Conservation (phyloP, 176 grass and related monocot genomes). For the Secale cereale region DNA sequence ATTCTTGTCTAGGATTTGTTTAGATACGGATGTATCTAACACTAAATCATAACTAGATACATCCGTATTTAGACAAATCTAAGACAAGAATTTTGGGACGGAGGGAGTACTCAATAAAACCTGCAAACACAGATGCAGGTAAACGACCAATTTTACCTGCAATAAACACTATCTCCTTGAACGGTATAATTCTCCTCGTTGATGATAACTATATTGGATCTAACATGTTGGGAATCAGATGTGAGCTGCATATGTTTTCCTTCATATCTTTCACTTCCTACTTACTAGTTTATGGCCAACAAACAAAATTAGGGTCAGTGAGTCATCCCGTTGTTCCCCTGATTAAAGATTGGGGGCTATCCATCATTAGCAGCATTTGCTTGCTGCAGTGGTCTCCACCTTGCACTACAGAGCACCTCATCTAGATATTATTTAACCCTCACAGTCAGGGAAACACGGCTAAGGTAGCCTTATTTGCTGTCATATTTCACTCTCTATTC, state of each 20-base stretch:
- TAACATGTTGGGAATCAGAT: constrained; percentile 36
- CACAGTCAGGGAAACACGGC: constrained; percentile 27
- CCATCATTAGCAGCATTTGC: constrained; percentile 43
- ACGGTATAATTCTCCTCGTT: background rate
- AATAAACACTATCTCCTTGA: background rate
- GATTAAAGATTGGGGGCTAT: constrained; percentile 47
- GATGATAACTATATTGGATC: constrained; percentile 29
- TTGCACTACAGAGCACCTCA: constrained; percentile 41
- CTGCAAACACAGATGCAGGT: constrained; percentile 5
- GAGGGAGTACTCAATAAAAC: background rate
- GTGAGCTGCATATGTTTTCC: constrained; percentile 22
- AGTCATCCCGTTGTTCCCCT: constrained; percentile 33
- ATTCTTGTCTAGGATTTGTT: no score
- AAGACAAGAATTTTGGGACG: no score
- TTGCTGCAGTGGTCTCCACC: constrained; percentile 70
- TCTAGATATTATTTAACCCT: constrained; percentile 38
- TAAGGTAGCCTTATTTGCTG: constrained; percentile 18
- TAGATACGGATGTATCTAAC: no score
- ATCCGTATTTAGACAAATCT: no score
- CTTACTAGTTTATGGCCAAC: constrained; percentile 31
- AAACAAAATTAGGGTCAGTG: constrained; percentile 50
- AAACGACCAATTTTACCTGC: background rate
- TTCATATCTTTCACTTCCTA: constrained; percentile 39
- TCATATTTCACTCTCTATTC: constrained; percentile 2
- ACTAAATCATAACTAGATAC: no score